Evolutionary conservation across 805 yeast genomes (phyloP).

Genomic region (Candida dajiaensis): DNA sequence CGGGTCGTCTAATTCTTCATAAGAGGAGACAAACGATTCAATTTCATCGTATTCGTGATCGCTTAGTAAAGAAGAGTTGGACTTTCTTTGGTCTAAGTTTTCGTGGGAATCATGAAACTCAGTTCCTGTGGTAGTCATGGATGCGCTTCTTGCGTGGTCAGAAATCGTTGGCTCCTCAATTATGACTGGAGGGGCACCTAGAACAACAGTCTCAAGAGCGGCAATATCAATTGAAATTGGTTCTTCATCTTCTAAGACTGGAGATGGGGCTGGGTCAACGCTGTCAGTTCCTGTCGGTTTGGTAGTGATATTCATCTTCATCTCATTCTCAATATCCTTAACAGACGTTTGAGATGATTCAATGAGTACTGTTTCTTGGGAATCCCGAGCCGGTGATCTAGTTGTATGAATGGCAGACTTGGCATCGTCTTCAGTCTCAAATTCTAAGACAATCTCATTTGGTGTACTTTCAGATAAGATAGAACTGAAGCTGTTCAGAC

Average conservation of each 20-base stretch:
- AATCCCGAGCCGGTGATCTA: neutral
- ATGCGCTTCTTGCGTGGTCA: neutral
- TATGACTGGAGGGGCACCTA: neutral
- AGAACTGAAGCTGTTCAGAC: slow-evolving; percentile 11
- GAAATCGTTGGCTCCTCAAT: neutral
- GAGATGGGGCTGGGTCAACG: neutral
- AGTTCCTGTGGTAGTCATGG: neutral
- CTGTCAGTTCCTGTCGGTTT: neutral
- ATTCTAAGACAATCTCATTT: slow-evolving; percentile 1
- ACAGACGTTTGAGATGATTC: neutral
- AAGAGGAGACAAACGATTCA: slow-evolving; percentile 23
- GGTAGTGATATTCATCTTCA: neutral
- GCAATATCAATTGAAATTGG: neutral
- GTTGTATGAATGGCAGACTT: neutral
- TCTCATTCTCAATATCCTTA: neutral
- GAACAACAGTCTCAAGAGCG: neutral
- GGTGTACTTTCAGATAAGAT: slow-evolving; percentile 16
- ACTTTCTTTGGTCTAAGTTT: neutral
- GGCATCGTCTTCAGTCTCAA: neutral
- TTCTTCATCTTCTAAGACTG: neutral
- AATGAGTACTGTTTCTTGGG: neutral
- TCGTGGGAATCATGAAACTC: neutral
- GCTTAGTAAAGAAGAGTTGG: neutral
- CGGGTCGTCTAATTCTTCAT: slow-evolving; percentile 15
- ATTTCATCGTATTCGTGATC: slow-evolving; percentile 17